phyloP scores from a whole-genome alignment of 202 grass and related monocot genomes.

The Miscanthus sacchariflorus region DNA sequence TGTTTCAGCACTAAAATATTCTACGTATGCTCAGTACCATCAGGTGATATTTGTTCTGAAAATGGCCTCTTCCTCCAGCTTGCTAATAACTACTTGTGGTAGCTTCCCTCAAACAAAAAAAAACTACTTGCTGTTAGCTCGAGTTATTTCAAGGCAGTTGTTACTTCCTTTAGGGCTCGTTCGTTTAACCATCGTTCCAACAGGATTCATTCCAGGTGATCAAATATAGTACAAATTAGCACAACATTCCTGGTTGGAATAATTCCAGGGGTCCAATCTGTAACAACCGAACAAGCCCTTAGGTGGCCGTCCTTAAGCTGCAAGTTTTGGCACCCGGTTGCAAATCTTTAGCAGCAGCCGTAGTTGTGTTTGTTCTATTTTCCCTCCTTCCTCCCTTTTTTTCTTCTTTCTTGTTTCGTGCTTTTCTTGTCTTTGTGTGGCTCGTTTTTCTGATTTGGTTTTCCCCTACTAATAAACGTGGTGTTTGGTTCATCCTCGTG shows the following conservation, averaged over 20 bases:
- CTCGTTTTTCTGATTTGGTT: background rate
- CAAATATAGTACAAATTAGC: too few relatives aligned
- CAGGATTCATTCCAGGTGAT: too few relatives aligned
- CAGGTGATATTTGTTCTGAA: constrained; percentile 12
- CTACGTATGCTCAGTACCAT: background rate
- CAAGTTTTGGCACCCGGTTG: background rate
- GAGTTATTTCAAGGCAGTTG: background rate
- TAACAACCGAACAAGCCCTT: too few relatives aligned
- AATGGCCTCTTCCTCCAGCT: background rate
- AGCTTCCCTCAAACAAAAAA: too few relatives aligned
- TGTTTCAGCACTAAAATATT: background rate
- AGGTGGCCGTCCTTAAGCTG: background rate
- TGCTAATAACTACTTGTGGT: background rate
- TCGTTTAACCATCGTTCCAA: too few relatives aligned
- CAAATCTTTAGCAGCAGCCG: background rate
- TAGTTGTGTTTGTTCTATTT: background rate
- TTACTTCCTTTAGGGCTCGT: too few relatives aligned
- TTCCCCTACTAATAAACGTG: background rate
- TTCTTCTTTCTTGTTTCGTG: background rate
- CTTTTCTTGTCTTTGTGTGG: background rate
- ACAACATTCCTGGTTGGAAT: too few relatives aligned
- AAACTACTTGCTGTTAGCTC: background rate
- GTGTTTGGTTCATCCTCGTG: too few relatives aligned
- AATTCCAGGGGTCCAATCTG: too few relatives aligned
- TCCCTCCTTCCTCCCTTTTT: background rate